phyloP scores from a whole-genome alignment of 2,329 filamentous ascomycete genomes.

The Dothideomycetidae sp. region DNA sequence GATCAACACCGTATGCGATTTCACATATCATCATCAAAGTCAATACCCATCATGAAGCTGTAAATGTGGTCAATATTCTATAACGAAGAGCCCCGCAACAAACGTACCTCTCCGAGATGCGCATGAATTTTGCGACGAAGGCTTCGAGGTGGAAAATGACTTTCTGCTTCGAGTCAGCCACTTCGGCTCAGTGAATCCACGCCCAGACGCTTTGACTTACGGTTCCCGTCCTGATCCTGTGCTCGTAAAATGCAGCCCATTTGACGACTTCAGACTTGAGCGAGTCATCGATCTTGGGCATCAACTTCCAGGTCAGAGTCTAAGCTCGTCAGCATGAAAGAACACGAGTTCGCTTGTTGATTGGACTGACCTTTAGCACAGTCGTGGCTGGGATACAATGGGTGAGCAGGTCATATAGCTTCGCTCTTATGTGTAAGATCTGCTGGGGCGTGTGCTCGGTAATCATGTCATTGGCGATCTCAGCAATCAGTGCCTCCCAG shows the following conservation, averaged over 20 bases:
- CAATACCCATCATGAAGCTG: conserved; percentile 62
- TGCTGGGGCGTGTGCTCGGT: conserved; percentile 81
- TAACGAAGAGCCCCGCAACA: conserved; percentile 46
- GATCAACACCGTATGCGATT: neutral
- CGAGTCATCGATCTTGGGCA: conserved; percentile 72
- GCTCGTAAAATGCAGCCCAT: conserved; percentile 96
- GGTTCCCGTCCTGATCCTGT: conserved; percentile 75
- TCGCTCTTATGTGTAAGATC: conserved; percentile 75
- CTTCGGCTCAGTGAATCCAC: neutral
- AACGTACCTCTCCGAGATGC: conserved; percentile 84
- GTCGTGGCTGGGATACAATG: conserved; percentile 95
- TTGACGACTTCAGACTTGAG: conserved; percentile 85
- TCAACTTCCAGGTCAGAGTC: conserved; percentile 84
- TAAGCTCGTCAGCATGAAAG: conserved; percentile 18
- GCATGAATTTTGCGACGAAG: conserved; percentile 98
- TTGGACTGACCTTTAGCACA: conserved; percentile 58
- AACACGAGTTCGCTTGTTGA: too few relatives aligned
- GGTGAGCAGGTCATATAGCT: conserved; percentile 92
- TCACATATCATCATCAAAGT: conserved; percentile 35
- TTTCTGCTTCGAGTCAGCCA: conserved; percentile 38
- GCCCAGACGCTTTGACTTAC: conserved; percentile 24
- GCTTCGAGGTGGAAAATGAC: conserved; percentile 97
- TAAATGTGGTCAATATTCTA: neutral
- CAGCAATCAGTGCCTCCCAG: conserved; percentile 82
- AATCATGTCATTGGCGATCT: conserved; percentile 87